Conservation (phyloP, 192 early-diverging fungal species). For the Thamnidium elegans region DNA sequence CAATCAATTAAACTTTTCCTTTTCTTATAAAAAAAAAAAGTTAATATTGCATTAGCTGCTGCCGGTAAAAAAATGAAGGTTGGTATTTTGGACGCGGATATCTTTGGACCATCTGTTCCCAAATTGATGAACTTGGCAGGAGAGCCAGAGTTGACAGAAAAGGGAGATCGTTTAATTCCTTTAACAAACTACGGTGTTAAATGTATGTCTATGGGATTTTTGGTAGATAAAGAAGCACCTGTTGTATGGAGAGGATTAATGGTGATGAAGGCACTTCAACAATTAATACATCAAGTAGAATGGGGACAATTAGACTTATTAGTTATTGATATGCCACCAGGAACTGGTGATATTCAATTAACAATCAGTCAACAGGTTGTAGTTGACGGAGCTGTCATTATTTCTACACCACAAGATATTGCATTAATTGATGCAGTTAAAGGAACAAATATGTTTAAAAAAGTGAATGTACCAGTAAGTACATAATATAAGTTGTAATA, state of each 20-base stretch:
- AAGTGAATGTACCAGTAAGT: constrained; percentile 77
- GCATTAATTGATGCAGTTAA: constrained; percentile 77
- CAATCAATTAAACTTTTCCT: background rate
- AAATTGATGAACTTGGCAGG: constrained; percentile 78
- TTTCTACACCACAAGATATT: constrained; percentile 91
- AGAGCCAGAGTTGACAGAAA: constrained; percentile 60
- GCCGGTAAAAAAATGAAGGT: constrained; percentile 54
- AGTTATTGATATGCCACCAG: constrained; percentile 90
- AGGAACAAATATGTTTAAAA: constrained; percentile 80
- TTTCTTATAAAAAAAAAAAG: constrained; percentile 38
- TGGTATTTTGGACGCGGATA: constrained; percentile 85
- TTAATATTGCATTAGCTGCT: constrained; percentile 74
- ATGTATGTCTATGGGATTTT: constrained; percentile 91
- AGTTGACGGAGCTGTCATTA: constrained; percentile 74
- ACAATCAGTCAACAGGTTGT: constrained; percentile 78
- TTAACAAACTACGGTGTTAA: constrained; percentile 83
- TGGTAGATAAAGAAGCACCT: constrained; percentile 67
- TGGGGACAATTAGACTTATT: constrained; percentile 77
- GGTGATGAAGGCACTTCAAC: constrained; percentile 92
- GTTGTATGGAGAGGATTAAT: constrained; percentile 92
- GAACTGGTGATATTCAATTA: constrained; percentile 88
- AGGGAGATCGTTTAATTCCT: constrained; percentile 61
- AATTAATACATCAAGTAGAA: constrained; percentile 79
- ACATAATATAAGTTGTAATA: too few relatives aligned
- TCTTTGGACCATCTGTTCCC: constrained; percentile 92